Conservation (phyloP, 2,329 filamentous ascomycete species). For the Endoconidiophora laricicola region DNA sequence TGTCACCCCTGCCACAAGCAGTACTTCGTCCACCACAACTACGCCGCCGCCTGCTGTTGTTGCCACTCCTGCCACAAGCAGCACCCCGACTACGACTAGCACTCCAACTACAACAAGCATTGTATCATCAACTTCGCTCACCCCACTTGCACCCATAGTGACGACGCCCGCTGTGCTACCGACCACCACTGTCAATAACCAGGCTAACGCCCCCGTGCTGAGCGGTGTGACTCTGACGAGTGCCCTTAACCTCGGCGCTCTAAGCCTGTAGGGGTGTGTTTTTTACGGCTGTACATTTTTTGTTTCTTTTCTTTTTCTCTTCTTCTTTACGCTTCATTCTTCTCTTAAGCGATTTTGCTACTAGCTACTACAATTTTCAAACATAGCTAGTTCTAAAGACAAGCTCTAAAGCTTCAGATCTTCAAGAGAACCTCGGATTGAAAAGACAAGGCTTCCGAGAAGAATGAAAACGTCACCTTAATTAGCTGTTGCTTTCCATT, state of each 20-base stretch:
- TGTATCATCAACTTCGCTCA: conserved; percentile 6
- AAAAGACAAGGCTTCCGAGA: neutral
- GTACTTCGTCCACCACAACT: conserved; percentile 7
- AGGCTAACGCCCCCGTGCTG: conserved; percentile 20
- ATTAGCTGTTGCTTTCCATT: neutral
- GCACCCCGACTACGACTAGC: neutral
- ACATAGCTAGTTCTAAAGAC: neutral
- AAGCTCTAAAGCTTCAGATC: no score
- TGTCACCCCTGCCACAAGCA: conserved; percentile 1
- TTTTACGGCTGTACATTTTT: neutral
- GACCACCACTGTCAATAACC: conserved; percentile 11
- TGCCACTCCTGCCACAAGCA: conserved; percentile 15
- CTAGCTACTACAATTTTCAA: neutral
- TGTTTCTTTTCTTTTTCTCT: no score
- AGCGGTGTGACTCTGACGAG: conserved; percentile 27
- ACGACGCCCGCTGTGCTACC: conserved; percentile 16
- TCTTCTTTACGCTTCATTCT: no score
- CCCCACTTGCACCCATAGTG: conserved; percentile 8
- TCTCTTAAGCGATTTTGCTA: neutral
- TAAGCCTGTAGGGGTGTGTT: conserved; percentile 15
- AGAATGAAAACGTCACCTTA: no score
- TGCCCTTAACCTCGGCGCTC: conserved; percentile 27
- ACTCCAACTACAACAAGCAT: conserved; percentile 13
- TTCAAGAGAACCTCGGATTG: no score
- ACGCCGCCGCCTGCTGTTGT: conserved; percentile 13